Percentiles rank a stretch among this genome's conserved stretches.
phyloP scores from a whole-genome alignment of 139 green algal genomes.

The Volvox reticuliferus region DNA sequence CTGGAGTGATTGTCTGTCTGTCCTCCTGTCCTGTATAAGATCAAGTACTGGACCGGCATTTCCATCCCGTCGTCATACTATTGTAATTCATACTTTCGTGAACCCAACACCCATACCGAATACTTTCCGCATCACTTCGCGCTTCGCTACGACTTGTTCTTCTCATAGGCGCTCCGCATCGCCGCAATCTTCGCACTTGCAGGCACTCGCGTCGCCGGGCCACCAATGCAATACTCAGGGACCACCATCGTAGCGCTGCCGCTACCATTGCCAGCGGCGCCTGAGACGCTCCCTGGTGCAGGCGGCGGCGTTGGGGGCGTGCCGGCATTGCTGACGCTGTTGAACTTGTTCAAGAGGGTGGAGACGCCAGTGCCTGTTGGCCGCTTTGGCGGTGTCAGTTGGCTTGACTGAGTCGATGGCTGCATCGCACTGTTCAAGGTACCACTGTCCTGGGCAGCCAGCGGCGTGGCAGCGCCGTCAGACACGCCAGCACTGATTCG shows the following conservation, averaged over 20 bases:
- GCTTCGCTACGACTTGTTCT: background rate
- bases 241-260: too few species aligned
- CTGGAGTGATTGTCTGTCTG: too few species aligned
- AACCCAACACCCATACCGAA: too few species aligned
- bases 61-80: too few species aligned
- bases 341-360: slow-evolving; percentile 18
- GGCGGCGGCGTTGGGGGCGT: background rate
- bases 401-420: background rate
- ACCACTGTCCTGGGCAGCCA: background rate
- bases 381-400: background rate
- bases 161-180: slow-evolving; percentile 36
- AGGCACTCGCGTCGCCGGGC: slow-evolving; percentile 7
- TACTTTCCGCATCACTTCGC: background rate
- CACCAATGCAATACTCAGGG: slow-evolving; percentile 23
- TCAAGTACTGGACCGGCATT: too few species aligned
- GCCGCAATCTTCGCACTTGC: slow-evolving; percentile 26
- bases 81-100: too few species aligned
- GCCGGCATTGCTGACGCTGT: background rate
- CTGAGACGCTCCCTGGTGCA: background rate
- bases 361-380: background rate
- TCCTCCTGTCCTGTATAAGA: too few species aligned
- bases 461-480: background rate
- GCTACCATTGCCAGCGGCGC: background rate
- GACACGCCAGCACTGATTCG: background rate
- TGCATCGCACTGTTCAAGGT: background rate